These are phyloP conservation scores for Neurospora africana DNA, from an alignment of 495 filamentous ascomycete genomes.

Conservation along the genomic window DNA sequence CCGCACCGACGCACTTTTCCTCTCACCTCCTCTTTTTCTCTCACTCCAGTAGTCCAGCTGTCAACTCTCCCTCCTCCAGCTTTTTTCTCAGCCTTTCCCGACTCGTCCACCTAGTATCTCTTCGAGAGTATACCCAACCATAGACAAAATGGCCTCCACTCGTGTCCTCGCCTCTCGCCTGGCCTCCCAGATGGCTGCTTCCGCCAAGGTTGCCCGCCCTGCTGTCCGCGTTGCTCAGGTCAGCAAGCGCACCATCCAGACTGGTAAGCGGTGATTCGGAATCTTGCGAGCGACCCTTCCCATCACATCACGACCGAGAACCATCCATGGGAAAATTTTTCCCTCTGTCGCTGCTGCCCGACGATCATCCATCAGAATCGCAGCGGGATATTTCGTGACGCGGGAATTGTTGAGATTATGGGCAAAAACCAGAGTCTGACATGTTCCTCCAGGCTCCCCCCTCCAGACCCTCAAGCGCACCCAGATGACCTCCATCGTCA, in stretches of 20 bases:
- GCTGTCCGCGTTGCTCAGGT: slow-evolving; percentile 49
- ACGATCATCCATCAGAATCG: neutral
- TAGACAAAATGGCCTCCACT: slow-evolving; percentile 60
- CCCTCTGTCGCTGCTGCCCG: neutral
- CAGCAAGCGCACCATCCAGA: slow-evolving; percentile 56
- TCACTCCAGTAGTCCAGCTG: slow-evolving; percentile 30
- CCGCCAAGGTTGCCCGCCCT: slow-evolving; percentile 58
- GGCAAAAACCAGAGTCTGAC: slow-evolving; percentile 17
- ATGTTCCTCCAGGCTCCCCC: slow-evolving; percentile 25
- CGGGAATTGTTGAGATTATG: slow-evolving; percentile 1
- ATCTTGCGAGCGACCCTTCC: neutral
- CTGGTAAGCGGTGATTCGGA: slow-evolving; percentile 32
- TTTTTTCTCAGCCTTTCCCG: slow-evolving; percentile 26
- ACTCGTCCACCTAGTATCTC: neutral
- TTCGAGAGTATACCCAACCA: neutral
- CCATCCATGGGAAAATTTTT: neutral
- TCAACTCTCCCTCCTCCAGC: slow-evolving; percentile 29
- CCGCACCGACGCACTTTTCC: slow-evolving; percentile 14
- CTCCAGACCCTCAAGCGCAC: slow-evolving; percentile 59
- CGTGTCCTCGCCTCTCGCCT: slow-evolving; percentile 59
- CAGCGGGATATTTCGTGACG: neutral
- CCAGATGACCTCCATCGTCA: slow-evolving; percentile 54
- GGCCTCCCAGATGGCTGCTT: slow-evolving; percentile 55
- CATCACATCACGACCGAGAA: neutral
- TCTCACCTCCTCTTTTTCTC: slow-evolving; percentile 28